Conservation (phyloP, 768 basidiomycete species). For the Boletellus ananiceps region DNA sequence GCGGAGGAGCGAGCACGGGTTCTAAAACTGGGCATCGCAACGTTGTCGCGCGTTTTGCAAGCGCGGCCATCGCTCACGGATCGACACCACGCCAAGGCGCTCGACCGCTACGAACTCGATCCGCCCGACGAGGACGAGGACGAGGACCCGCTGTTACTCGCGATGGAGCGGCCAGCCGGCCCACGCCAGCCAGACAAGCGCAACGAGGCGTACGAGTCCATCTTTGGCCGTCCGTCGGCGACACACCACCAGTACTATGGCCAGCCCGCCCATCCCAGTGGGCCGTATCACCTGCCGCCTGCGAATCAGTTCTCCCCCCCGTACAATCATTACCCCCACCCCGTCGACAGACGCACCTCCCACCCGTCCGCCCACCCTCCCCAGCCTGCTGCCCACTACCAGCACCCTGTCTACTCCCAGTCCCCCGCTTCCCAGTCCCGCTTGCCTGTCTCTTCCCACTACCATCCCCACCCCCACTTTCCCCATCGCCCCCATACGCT, state of each 20-base stretch:
- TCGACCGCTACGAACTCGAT: slow-evolving; percentile 3
- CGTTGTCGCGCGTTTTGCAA: slow-evolving; percentile 13
- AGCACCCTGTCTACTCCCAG: slow-evolving; percentile 32
- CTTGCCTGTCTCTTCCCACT: slow-evolving; percentile 7
- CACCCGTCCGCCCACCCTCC: slow-evolving; percentile 31
- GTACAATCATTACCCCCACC: slow-evolving; percentile 38
- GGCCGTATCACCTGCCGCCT: slow-evolving; percentile 20
- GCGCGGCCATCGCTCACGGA: slow-evolving; percentile 5
- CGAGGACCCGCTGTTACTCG: slow-evolving; percentile 1
- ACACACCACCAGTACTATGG: slow-evolving; percentile 42
- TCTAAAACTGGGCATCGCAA: slow-evolving; percentile 21
- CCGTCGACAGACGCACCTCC: slow-evolving; percentile 46
- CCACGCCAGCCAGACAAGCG: slow-evolving; percentile 68
- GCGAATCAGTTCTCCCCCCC: slow-evolving; percentile 33
- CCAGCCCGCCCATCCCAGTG: slow-evolving; percentile 13
- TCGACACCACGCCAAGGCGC: slow-evolving; percentile 2
- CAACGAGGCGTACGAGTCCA: slow-evolving; percentile 77
- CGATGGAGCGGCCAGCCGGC: slow-evolving; percentile 54
- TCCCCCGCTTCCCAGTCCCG: slow-evolving; percentile 25
- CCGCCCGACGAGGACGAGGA: slow-evolving; percentile 1
- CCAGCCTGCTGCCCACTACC: slow-evolving; percentile 22
- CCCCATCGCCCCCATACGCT: slow-evolving; percentile 28
- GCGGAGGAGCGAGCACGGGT: slow-evolving; percentile 11
- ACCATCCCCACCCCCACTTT: slow-evolving; percentile 18
- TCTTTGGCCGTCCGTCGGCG: slow-evolving; percentile 74